Evolutionary conservation across 768 basidiomycete species (phyloP), one percentile per base, ranked within the genome.

Genomic region (Panaeolus papilionaceus): DNA sequence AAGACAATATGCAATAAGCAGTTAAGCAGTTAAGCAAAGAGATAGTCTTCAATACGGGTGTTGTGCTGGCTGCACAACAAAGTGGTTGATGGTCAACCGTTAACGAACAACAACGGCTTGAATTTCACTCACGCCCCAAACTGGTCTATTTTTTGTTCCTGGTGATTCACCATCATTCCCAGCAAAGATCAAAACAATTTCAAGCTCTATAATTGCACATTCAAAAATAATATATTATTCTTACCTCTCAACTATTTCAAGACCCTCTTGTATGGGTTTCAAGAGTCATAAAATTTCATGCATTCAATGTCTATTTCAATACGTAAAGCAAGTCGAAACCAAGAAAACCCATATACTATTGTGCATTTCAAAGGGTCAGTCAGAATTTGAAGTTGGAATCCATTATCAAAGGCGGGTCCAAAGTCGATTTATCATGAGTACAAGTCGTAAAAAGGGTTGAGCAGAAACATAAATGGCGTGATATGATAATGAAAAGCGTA

Each of bases 381-480:
- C 47, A 49, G 47, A 49, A 49, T 23, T 49, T 20, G 47, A 49
- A 49, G 20, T 49, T 49, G 67, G 69, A 68, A 67, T 73, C 70
- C 71, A 74, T 69, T 64, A 66, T 51, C 70, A 66, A 61, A 74
- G 69, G 64, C 70, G 69, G 72, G 71, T 75, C 73, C 70, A 70
- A 72, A 67, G 70, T 76, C 58, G 71, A 71, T 70, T 69, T 76
- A 76, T 73, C 74, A 78, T 72, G 79, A 83, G 85, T 88, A 87
- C 82, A 81, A 78, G 83, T 88, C 87, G 83, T 90, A 84, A 88
- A 82, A 68, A 69, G 49, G 71, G 82, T 75, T 80, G 83, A 84
- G 85, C 85, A 89, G 80, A 80, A 82, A 84, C 85, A 86, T 91
- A 90, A 88, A 91, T 88, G 75, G 75, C 72, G 69, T 76, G 77